Evolutionary conservation across 306 rosid genomes (phyloP).

Genomic region (Medicago truncatula): DNA sequence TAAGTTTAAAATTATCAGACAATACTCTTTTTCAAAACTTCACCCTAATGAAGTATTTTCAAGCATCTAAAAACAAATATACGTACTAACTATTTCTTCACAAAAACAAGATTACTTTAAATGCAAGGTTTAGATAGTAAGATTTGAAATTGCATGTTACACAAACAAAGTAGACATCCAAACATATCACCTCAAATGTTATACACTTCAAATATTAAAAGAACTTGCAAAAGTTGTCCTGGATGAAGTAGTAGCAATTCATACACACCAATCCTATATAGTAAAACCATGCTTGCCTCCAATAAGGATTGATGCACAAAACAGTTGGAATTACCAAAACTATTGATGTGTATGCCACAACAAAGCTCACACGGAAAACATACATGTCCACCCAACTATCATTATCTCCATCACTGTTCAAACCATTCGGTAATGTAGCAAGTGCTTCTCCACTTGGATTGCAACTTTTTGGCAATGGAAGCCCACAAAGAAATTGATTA

Average conservation of each 20-base stretch:
- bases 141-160: no score
- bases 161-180: not conserved
- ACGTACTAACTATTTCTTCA: no score
- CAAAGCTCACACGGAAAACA: constrained; percentile 8
- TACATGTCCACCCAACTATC: constrained; percentile 5
- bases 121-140: no score
- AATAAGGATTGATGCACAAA: constrained; percentile 4
- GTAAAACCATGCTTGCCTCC: constrained; percentile 14
- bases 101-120: no score
- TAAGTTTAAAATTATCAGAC: no score
- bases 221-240: not conserved
- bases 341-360: not conserved
- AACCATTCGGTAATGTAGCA: not conserved
- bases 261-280: not conserved
- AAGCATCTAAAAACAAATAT: no score
- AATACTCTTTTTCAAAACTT: no score
- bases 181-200: not conserved
- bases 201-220: not conserved
- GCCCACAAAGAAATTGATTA: constrained; percentile 38
- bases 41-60: no score
- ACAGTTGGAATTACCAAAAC: not conserved
- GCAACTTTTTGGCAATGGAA: constrained; percentile 8
- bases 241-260: not conserved
- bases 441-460: not conserved
- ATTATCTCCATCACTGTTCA: not conserved